phyloP scores from a whole-genome alignment of 306 rosid genomes.

The Hippophae tibetana region DNA sequence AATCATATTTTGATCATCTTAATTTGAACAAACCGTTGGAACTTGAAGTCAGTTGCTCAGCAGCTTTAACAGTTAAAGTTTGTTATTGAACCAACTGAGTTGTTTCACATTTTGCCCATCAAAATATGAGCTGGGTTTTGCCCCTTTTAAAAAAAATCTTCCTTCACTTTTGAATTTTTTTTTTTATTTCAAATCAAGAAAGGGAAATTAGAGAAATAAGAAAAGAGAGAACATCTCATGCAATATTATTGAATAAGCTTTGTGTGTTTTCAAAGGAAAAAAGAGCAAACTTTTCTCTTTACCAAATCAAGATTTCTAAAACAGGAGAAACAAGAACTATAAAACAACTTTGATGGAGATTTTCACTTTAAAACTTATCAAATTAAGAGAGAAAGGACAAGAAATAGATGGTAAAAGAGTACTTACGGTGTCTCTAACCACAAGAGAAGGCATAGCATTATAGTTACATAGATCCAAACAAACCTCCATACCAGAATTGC shows the following conservation, averaged over 20 bases:
- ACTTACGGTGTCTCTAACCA: slow-evolving; percentile 70
- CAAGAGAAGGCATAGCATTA: slow-evolving; percentile 65
- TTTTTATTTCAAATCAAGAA: too few relatives aligned
- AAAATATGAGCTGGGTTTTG: too few relatives aligned
- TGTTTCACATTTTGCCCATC: too few relatives aligned
- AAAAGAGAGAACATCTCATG: too few relatives aligned
- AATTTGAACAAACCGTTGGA: slow-evolving; percentile 27
- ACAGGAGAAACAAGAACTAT: slow-evolving; percentile 2
- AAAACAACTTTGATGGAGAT: background rate
- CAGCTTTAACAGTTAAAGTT: background rate
- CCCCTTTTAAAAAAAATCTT: too few relatives aligned
- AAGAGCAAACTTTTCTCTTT: slow-evolving; percentile 2
- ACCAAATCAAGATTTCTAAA: slow-evolving; percentile 24
- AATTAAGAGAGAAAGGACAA: background rate
- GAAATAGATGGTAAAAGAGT: background rate
- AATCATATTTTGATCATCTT: background rate
- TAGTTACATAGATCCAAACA: slow-evolving; percentile 80
- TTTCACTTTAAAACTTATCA: background rate
- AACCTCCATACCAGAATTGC: slow-evolving; percentile 94
- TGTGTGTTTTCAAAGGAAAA: too few relatives aligned
- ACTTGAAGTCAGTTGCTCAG: slow-evolving; percentile 30
- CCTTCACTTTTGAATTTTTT: too few relatives aligned
- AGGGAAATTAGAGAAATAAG: too few relatives aligned
- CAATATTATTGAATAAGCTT: too few relatives aligned
- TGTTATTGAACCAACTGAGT: background rate